These are phyloP conservation scores for Candida vaughaniae DNA, from an alignment of 805 yeast genomes.

Conservation along the genomic window DNA sequence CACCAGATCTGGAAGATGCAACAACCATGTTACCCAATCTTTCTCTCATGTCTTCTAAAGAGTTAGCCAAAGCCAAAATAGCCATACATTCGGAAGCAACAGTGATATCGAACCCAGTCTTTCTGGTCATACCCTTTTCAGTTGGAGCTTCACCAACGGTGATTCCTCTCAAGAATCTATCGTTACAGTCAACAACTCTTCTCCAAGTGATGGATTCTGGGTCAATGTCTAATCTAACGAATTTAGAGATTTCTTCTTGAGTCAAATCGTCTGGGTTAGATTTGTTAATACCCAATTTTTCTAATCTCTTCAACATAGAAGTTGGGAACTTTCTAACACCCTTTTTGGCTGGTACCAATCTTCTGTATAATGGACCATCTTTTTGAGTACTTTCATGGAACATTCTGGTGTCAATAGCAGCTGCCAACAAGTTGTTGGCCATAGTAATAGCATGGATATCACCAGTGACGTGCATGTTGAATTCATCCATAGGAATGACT, in stretches of 20 bases:
- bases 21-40: conserved; percentile 76
- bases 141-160: conserved; percentile 82
- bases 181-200: conserved; percentile 84
- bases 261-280: conserved; percentile 73
- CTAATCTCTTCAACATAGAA: conserved; percentile 65
- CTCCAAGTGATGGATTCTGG: conserved; percentile 80
- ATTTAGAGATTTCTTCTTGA: conserved; percentile 60
- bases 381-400: conserved; percentile 79
- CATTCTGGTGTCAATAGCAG: conserved; percentile 84
- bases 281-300: conserved; percentile 66
- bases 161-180: conserved; percentile 73
- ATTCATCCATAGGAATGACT: conserved; percentile 87
- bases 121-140: conserved; percentile 57
- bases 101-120: conserved; percentile 79
- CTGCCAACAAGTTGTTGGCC: conserved; percentile 79
- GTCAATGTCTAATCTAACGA: conserved; percentile 72
- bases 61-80: conserved; percentile 69
- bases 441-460: conserved; percentile 83
- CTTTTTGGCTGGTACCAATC: conserved; percentile 74
- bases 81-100: conserved; percentile 90
- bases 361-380: conserved; percentile 61
- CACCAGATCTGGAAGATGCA: conserved; percentile 66
- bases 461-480: conserved; percentile 83
- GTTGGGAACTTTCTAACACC: conserved; percentile 67
- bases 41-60: conserved; percentile 68